phyloP scores from a whole-genome alignment of 768 basidiomycete genomes.

The Heimioporus sp. region DNA sequence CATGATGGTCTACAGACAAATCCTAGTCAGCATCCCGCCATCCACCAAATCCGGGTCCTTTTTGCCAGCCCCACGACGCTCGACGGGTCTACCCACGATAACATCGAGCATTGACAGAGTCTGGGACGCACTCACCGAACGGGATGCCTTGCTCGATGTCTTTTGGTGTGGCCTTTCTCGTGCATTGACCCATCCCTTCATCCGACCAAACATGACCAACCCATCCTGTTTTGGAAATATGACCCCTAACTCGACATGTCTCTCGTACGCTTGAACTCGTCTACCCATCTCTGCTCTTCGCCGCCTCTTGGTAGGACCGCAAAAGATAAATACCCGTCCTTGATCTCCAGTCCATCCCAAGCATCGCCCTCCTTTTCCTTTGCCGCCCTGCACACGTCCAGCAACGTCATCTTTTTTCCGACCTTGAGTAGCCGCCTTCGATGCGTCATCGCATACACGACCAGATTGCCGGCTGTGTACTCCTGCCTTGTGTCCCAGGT shows the following conservation, averaged over 20 bases:
- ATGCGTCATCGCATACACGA: conserved; percentile 81
- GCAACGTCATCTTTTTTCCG: conserved; percentile 85
- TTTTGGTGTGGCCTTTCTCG: conserved; percentile 16
- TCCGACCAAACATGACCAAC: conserved; percentile 32
- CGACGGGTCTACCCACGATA: conserved; percentile 19
- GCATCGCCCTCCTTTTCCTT: conserved; percentile 56
- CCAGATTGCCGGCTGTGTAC: conserved; percentile 62
- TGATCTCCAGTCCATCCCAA: conserved; percentile 79
- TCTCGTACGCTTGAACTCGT: conserved; percentile 71
- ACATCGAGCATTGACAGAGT: conserved; percentile 15
- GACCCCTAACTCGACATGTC: conserved; percentile 20
- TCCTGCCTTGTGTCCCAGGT: conserved; percentile 75
- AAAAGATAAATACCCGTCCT: conserved; percentile 79
- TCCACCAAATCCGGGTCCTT: conserved; percentile 51
- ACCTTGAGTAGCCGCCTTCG: conserved; percentile 81
- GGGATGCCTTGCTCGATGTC: conserved; percentile 57
- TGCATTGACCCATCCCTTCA: conserved; percentile 5
- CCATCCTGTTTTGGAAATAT: conserved; percentile 11
- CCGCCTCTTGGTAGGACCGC: conserved; percentile 75
- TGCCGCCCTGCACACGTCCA: conserved; percentile 68
- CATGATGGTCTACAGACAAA: conserved; percentile 44
- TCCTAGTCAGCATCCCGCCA: conserved; percentile 44
- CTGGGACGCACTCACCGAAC: conserved; percentile 60
- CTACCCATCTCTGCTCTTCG: conserved; percentile 81
- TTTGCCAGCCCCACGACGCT: conserved; percentile 14